A percentile compares a stretch with the other conserved stretches of the same genome.
Evolutionary conservation across 1,139 yeast genomes (phyloP).

Genomic region (Kluyveromyces sp.): DNA sequence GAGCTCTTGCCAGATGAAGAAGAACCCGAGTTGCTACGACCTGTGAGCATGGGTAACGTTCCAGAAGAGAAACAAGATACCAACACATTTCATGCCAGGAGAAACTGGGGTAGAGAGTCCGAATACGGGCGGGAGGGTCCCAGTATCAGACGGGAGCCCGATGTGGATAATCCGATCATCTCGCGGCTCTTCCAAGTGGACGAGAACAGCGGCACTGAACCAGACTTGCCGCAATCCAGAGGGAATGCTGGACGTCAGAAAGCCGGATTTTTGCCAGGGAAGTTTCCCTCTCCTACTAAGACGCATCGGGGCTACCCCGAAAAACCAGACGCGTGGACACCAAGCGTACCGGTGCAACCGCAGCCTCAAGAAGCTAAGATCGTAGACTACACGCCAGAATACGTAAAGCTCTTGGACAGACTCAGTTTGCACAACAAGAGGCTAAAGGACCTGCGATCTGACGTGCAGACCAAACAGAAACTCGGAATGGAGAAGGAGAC

Average conservation of each 20-base stretch:
- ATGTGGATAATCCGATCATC: slow-evolving; percentile 18
- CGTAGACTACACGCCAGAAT: slow-evolving; percentile 18
- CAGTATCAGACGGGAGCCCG: slow-evolving; percentile 11
- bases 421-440: slow-evolving; percentile 26
- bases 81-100: slow-evolving; percentile 22
- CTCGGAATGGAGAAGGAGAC: slow-evolving; percentile 18
- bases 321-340: neutral
- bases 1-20: slow-evolving; percentile 22
- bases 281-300: slow-evolving; percentile 20
- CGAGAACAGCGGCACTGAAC: neutral
- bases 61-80: slow-evolving; percentile 13
- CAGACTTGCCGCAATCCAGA: neutral
- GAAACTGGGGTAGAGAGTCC: neutral
- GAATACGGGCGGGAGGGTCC: slow-evolving; percentile 1
- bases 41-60: slow-evolving; percentile 3
- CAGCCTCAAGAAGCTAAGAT: neutral
- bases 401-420: slow-evolving; percentile 18
- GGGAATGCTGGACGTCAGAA: neutral
- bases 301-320: neutral
- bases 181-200: slow-evolving; percentile 16
- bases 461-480: slow-evolving; percentile 18
- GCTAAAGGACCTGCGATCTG: slow-evolving; percentile 20
- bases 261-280: slow-evolving; percentile 16
- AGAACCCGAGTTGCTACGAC: slow-evolving; percentile 11
- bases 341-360: neutral